Evolutionary conservation across 2,329 filamentous ascomycete genomes (phyloP).

Genomic region (Fusarium humuli): DNA sequence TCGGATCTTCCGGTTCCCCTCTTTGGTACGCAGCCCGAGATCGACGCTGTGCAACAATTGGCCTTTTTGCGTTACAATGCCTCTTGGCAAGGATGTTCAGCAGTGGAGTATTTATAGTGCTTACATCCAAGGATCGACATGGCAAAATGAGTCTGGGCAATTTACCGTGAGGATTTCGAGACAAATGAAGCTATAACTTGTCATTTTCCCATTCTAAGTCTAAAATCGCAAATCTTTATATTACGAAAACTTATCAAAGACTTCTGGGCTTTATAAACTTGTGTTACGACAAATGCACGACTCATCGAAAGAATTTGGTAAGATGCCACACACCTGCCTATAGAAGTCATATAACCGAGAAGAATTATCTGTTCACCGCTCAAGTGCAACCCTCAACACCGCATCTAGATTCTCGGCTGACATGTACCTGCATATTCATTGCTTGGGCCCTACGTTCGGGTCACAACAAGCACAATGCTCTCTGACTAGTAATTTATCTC

Average conservation of each 20-base stretch:
- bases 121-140: neutral
- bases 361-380: neutral
- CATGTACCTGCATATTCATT: neutral
- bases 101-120: neutral
- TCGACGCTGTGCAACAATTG: neutral
- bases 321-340: neutral
- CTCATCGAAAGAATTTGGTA: neutral
- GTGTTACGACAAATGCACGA: no score
- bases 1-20: neutral
- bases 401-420: neutral
- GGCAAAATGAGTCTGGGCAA: no score
- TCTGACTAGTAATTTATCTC: no score
- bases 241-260: no score
- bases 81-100: neutral
- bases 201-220: neutral
- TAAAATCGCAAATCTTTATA: no score
- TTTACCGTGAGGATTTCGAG: neutral
- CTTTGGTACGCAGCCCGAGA: neutral
- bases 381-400: neutral
- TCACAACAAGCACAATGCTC: no score
- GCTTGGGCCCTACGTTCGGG: neutral
- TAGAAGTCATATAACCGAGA: neutral
- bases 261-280: no score
- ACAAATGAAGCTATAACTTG: no score
- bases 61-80: neutral